These are phyloP conservation scores for Thermoascus crustaceus DNA, from an alignment of 2,329 filamentous ascomycete species.

Conservation along the genomic window DNA sequence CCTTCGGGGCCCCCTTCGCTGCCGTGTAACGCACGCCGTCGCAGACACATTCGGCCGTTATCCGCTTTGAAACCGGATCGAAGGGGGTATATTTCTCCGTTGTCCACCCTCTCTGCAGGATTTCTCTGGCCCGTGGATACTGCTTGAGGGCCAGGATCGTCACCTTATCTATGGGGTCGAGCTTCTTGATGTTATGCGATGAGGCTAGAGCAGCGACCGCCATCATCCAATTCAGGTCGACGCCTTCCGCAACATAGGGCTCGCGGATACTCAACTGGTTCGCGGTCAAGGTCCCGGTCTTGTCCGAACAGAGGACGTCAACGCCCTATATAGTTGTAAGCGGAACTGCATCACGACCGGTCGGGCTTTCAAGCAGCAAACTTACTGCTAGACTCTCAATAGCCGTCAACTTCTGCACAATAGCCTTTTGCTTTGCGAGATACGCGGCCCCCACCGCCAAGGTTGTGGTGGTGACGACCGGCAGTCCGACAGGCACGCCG, in stretches of 20 bases:
- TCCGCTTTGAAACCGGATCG: conserved; percentile 67
- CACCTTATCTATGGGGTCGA: conserved; percentile 67
- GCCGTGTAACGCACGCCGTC: conserved; percentile 59
- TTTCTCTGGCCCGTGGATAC: conserved; percentile 64
- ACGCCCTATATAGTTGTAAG: conserved; percentile 40
- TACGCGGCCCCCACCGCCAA: conserved; percentile 65
- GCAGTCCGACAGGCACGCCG: conserved; percentile 65
- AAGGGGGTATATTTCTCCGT: conserved; percentile 60
- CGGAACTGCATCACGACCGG: conserved; percentile 3
- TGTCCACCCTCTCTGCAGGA: conserved; percentile 61
- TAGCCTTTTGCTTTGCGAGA: conserved; percentile 63
- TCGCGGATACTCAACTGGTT: conserved; percentile 61
- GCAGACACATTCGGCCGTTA: conserved; percentile 57
- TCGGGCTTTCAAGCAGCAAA: conserved; percentile 7
- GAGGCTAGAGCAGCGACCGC: conserved; percentile 63
- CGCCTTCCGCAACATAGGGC: conserved; percentile 62
- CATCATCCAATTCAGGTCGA: conserved; percentile 73
- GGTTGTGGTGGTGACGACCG: conserved; percentile 65
- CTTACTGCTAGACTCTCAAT: conserved; percentile 58
- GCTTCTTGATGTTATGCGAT: conserved; percentile 64
- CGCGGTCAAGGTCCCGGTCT: conserved; percentile 57
- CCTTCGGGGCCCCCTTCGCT: conserved; percentile 65
- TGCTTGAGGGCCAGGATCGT: conserved; percentile 63
- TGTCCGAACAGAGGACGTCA: conserved; percentile 67
- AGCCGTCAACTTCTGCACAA: conserved; percentile 66